These are phyloP conservation scores for Peronospora belbahrii DNA, from an alignment of 352 stramenopile genomes.

Conservation along the genomic window DNA sequence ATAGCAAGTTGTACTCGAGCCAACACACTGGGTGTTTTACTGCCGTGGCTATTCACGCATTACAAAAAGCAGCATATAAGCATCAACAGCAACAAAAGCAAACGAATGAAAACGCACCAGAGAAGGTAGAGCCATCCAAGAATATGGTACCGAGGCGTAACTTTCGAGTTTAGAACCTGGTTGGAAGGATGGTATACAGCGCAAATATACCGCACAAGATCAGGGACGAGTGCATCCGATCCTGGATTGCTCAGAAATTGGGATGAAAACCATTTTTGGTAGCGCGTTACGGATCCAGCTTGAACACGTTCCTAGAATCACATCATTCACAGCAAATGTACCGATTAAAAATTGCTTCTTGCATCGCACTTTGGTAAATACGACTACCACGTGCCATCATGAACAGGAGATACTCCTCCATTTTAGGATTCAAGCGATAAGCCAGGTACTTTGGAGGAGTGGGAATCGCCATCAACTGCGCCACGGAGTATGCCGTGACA, in stretches of 20 bases:
- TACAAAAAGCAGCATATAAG: neutral
- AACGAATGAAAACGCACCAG: constrained; percentile 34
- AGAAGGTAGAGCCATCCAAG: constrained; percentile 81
- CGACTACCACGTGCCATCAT: constrained; percentile 55
- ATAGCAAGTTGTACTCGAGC: constrained; percentile 76
- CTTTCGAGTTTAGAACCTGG: constrained; percentile 72
- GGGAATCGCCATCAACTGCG: constrained; percentile 61
- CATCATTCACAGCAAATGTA: neutral
- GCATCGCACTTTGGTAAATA: neutral
- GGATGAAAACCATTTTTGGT: constrained; percentile 84
- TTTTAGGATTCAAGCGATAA: constrained; percentile 75
- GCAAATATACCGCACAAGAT: constrained; percentile 79
- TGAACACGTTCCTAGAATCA: constrained; percentile 57
- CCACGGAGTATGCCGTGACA: constrained; percentile 45
- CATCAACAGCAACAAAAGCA: neutral
- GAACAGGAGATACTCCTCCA: constrained; percentile 82
- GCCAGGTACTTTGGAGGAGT: constrained; percentile 73
- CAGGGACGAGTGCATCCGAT: constrained; percentile 66
- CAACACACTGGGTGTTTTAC: constrained; percentile 62
- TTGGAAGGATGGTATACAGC: constrained; percentile 80
- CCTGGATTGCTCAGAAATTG: constrained; percentile 63
- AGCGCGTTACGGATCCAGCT: constrained; percentile 62
- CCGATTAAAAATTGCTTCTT: neutral
- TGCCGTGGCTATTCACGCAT: constrained; percentile 27
- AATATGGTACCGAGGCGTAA: constrained; percentile 82